Percentiles rank a stretch among this genome's conserved stretches.
These are phyloP conservation scores for Gracilaria domingensis DNA, from an alignment of 23 red algal genomes.

Conservation along the genomic window DNA sequence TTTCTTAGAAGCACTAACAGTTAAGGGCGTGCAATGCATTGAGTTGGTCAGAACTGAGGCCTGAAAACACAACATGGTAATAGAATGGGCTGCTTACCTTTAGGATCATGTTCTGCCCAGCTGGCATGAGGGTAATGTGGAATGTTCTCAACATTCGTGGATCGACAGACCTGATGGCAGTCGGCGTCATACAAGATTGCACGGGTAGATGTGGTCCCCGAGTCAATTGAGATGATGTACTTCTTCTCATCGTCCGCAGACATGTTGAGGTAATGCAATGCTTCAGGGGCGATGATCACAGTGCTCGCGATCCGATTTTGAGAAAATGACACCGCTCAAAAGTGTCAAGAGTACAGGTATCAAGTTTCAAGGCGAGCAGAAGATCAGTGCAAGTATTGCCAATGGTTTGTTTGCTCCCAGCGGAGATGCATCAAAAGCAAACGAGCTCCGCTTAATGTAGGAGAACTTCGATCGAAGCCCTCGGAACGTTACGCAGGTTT, in stretches of 20 bases:
- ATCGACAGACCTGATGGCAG: constrained; percentile 54
- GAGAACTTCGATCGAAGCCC: too few relatives aligned
- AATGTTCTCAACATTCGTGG: constrained; percentile 65
- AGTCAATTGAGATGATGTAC: constrained; percentile 81
- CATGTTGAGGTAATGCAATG: neutral
- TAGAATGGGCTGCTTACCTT: constrained; percentile 30
- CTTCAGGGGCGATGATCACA: too few relatives aligned
- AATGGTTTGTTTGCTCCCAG: too few relatives aligned
- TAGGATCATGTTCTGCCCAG: constrained; percentile 93
- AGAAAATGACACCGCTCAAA: too few relatives aligned
- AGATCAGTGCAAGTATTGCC: too few relatives aligned
- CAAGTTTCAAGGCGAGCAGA: too few relatives aligned
- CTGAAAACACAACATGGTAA: neutral
- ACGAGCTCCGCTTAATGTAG: too few relatives aligned
- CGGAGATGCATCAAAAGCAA: too few relatives aligned
- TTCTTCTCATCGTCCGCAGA: neutral
- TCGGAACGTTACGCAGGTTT: too few relatives aligned
- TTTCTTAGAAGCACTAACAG: constrained; percentile 65
- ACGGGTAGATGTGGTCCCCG: constrained; percentile 93
- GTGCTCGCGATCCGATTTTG: too few relatives aligned
- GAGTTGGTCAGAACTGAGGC: neutral
- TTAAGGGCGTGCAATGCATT: neutral
- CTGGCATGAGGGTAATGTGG: constrained; percentile 68
- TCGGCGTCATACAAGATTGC: constrained; percentile 77
- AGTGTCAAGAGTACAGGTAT: too few relatives aligned